These are phyloP conservation scores for Porcisia deanei DNA, from an alignment of 208 protist genomes.

Conservation along the genomic window DNA sequence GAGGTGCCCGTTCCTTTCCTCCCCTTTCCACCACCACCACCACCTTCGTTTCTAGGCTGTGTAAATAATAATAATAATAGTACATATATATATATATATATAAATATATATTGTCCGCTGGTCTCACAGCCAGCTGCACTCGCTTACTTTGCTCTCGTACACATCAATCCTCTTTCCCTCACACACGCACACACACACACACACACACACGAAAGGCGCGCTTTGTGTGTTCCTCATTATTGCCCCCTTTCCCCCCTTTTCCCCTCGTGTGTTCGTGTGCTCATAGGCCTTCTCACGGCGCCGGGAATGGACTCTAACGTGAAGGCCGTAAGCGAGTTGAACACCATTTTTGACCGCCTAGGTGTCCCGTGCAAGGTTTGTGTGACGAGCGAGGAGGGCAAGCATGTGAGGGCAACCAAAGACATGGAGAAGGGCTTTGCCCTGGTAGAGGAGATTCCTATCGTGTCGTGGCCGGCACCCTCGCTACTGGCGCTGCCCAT, in stretches of 20 bases:
- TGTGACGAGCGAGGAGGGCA: conserved; percentile 48
- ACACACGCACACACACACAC: no score
- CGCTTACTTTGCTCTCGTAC: no score
- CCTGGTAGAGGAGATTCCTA: conserved; percentile 74
- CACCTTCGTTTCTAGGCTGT: background rate
- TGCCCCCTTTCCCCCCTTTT: conserved; percentile 13
- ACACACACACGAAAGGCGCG: no score
- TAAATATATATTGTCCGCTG: background rate
- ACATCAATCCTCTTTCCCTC: no score
- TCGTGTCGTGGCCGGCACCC: conserved; percentile 71
- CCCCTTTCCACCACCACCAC: background rate
- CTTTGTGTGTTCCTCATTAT: background rate
- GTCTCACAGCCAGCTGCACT: background rate
- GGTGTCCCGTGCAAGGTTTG: conserved; percentile 58
- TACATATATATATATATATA: background rate
- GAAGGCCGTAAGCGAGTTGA: conserved; percentile 53
- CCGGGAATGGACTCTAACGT: conserved; percentile 54
- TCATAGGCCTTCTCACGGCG: background rate
- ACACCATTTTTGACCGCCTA: conserved; percentile 52
- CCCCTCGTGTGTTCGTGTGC: conserved; percentile 8
- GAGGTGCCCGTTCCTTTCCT: no score
- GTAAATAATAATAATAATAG: background rate
- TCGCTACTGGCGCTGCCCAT: conserved; percentile 34
- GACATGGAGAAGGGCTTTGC: conserved; percentile 38
- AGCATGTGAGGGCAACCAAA: conserved; percentile 60